Base-by-base conservation (phyloP, 495 filamentous ascomycete species). In the Aspergillus taichungensis region DNA sequence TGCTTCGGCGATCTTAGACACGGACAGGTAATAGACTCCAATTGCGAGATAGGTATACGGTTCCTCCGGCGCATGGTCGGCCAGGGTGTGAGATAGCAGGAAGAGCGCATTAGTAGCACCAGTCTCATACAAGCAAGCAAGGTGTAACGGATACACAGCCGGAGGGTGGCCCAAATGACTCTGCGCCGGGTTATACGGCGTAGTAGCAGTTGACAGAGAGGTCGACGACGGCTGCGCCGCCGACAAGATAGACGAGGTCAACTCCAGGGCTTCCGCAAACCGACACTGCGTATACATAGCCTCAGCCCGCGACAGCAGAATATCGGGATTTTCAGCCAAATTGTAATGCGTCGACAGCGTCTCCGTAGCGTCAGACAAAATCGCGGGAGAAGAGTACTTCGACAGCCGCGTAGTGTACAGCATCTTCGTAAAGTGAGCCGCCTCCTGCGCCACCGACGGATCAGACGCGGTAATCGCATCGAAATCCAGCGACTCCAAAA, bases 351-450 rank as follows among this genome's bases (percentile, higher is more conserved):
- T 94, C 5, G 86, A 84, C 9, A 99, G 79, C 0, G 83, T 88
- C 62, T 99, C 92, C 27, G 85, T 84, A 6, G 92, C 91, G n/a
- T 80, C 75, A 28, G 82, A 84, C 58, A 97, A 87, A 13, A 87
- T 78, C 10, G 74, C 67, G 0, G 91, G 89, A 43, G 92, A 88
- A 31, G 88, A 84, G 65, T 97, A 97, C 60, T 97, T 99, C 33
- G 92, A 96, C 13, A 99, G 75, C 13, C 90, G 83, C 3, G 94
- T 97, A 6, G 87, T 95, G 72, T 96, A 99, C 33, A 99, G 84
- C 84, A 95, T 92, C 59, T 84, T 91, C 6, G 88, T 87, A 60
- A 97, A 96, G 47, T 95, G 84, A 6, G 85, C 87, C 6, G 87
- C 85, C 70, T 95, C 86, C 57, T 89, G 84, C 5, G 83, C 74